These are phyloP conservation scores for Gymnopus androsaceus DNA, from an alignment of 1,284 basidiomycete species.

Conservation along the genomic window DNA sequence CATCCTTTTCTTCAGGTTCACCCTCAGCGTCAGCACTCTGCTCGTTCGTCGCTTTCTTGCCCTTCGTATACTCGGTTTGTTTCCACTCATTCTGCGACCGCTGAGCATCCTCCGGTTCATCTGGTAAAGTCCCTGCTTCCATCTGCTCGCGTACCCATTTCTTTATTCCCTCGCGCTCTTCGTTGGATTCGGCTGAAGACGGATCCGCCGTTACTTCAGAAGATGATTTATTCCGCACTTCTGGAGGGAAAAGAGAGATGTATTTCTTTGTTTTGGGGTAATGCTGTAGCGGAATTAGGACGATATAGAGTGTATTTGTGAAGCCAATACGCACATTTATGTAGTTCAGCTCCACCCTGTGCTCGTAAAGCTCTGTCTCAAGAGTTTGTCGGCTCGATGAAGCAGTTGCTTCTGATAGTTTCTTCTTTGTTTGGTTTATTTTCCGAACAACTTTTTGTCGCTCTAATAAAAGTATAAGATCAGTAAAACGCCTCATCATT, in stretches of 20 bases:
- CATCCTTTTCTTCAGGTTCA: constrained; percentile 34
- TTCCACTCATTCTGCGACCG: background rate
- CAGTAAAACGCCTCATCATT: background rate
- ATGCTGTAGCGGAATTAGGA: constrained; percentile 45
- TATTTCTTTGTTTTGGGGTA: constrained; percentile 85
- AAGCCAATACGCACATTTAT: constrained; percentile 59
- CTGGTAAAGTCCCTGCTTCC: constrained; percentile 59
- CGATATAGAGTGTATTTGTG: background rate
- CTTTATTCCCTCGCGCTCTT: constrained; percentile 64
- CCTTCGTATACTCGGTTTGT: background rate
- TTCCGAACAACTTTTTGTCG: constrained; percentile 79
- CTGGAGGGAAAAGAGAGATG: constrained; percentile 81
- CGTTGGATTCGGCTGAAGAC: constrained; percentile 35
- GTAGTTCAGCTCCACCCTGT: constrained; percentile 84
- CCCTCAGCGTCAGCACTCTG: no score
- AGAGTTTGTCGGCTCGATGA: constrained; percentile 38
- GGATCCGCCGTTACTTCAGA: constrained; percentile 10
- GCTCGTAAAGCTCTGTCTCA: constrained; percentile 52
- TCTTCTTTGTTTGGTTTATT: constrained; percentile 63
- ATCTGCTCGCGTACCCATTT: constrained; percentile 64
- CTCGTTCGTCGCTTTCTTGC: constrained; percentile 15
- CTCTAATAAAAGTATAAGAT: constrained; percentile 55
- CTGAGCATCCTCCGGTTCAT: constrained; percentile 32
- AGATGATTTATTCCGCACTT: constrained; percentile 43
- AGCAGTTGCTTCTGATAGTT: constrained; percentile 38